These are phyloP conservation scores for Pleurotus ostreatus DNA, from an alignment of 768 basidiomycete species.

Conservation along the genomic window DNA sequence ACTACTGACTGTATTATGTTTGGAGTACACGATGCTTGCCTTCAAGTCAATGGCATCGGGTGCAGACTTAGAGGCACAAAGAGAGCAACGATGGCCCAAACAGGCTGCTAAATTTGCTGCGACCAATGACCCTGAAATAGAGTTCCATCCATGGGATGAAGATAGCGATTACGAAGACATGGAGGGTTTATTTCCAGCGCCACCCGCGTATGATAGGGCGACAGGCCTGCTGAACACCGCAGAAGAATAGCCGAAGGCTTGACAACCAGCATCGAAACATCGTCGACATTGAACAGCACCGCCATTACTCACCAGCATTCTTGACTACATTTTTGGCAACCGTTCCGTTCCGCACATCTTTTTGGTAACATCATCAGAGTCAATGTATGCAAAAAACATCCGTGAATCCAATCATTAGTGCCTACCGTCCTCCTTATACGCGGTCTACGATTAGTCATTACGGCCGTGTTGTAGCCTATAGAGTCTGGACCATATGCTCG, in stretches of 20 bases:
- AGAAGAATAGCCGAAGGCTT: neutral
- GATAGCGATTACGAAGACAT: constrained; percentile 45
- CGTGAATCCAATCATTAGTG: too few species aligned
- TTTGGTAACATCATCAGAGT: too few species aligned
- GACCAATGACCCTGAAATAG: constrained; percentile 42
- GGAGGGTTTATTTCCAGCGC: constrained; percentile 24
- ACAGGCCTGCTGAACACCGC: constrained; percentile 4
- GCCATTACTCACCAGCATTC: too few species aligned
- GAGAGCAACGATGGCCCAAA: constrained; percentile 77
- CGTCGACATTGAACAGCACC: neutral
- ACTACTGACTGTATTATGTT: constrained; percentile 1
- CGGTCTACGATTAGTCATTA: neutral
- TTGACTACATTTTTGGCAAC: too few species aligned
- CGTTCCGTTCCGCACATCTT: too few species aligned
- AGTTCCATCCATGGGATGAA: constrained; percentile 58
- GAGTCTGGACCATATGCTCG: too few species aligned
- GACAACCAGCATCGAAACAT: neutral
- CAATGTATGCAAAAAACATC: too few species aligned
- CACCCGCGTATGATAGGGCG: constrained; percentile 1
- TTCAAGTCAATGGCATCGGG: constrained; percentile 72
- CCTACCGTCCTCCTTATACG: too few species aligned
- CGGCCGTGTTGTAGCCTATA: neutral
- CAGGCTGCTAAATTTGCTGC: constrained; percentile 28
- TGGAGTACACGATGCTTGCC: constrained; percentile 66
- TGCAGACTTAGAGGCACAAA: constrained; percentile 68